Conservation (phyloP, 1,284 basidiomycete genomes). For the Trichosporon coremiiforme region DNA sequence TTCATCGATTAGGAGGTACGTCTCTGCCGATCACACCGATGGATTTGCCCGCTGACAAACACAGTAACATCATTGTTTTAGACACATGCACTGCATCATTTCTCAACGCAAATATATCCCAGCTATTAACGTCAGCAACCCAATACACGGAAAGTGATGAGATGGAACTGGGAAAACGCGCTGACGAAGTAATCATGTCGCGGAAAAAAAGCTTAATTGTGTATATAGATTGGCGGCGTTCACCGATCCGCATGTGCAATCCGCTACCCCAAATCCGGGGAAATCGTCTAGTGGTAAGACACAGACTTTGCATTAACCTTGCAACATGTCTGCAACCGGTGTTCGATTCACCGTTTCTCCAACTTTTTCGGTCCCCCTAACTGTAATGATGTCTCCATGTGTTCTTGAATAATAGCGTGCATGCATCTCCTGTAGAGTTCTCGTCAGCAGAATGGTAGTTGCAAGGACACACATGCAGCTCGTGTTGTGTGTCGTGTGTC, state of each 20-base stretch:
- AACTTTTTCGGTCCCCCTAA: background rate
- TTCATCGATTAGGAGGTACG: constrained; percentile 4
- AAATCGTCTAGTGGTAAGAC: constrained; percentile 20
- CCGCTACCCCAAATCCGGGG: constrained; percentile 1
- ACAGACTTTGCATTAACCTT: constrained; percentile 7
- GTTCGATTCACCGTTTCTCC: constrained; percentile 19
- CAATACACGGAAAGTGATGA: background rate
- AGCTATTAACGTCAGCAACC: background rate
- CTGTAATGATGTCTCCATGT: background rate
- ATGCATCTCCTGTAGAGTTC: background rate
- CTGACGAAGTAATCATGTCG: background rate
- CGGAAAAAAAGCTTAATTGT: background rate
- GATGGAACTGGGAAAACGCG: background rate
- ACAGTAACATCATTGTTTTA: constrained; percentile 16
- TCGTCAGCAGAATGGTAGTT: background rate
- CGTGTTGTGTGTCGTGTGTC: too few relatives aligned
- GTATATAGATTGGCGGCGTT: background rate
- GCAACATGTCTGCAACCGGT: constrained; percentile 17
- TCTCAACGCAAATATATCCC: background rate
- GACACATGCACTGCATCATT: constrained; percentile 19
- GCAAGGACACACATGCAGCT: background rate
- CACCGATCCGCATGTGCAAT: background rate
- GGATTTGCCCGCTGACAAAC: background rate
- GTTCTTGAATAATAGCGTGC: background rate
- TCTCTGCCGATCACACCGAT: background rate